Conservation (phyloP, 2,329 filamentous ascomycete species). For the Huntiella savannae region DNA sequence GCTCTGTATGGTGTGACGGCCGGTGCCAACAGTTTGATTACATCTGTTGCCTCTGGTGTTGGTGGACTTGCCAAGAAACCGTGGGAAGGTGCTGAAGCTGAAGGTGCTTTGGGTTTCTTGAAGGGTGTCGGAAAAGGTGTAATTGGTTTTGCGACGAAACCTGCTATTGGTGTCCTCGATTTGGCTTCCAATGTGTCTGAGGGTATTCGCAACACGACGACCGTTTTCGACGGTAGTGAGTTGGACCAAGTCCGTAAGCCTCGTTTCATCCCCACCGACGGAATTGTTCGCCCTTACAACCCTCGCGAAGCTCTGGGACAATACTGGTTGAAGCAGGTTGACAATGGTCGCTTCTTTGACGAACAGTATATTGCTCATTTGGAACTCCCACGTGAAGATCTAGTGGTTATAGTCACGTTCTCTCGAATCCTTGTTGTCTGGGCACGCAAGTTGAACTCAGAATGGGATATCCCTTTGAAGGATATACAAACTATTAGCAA, state of each 20-base stretch:
- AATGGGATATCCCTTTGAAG: conserved; percentile 93
- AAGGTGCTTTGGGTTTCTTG: conserved; percentile 84
- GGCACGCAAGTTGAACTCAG: conserved; percentile 64
- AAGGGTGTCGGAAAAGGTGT: conserved; percentile 95
- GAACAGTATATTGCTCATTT: conserved; percentile 94
- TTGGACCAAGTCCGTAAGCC: conserved; percentile 88
- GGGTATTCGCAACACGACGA: conserved; percentile 95
- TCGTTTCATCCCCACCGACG: conserved; percentile 79
- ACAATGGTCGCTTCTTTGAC: conserved; percentile 95
- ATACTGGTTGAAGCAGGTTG: conserved; percentile 96
- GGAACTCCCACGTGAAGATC: conserved; percentile 73
- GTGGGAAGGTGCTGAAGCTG: conserved; percentile 85
- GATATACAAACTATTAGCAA: conserved; percentile 95
- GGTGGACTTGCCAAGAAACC: conserved; percentile 86
- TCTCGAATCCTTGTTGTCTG: conserved; percentile 76
- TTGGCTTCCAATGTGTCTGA: conserved; percentile 93
- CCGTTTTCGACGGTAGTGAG: conserved; percentile 87
- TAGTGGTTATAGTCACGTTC: conserved; percentile 78
- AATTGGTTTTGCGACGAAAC: conserved; percentile 87
- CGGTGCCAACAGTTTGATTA: conserved; percentile 86
- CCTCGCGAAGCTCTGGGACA: conserved; percentile 91
- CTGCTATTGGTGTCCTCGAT: conserved; percentile 89
- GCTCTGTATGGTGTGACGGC: conserved; percentile 90
- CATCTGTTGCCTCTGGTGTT: conserved; percentile 79
- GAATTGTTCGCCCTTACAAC: conserved; percentile 83